Percentiles rank a stretch among this genome's conserved stretches.
Conservation (phyloP, 176 grass and related monocot species). For the Oryza rufipogon region DNA sequence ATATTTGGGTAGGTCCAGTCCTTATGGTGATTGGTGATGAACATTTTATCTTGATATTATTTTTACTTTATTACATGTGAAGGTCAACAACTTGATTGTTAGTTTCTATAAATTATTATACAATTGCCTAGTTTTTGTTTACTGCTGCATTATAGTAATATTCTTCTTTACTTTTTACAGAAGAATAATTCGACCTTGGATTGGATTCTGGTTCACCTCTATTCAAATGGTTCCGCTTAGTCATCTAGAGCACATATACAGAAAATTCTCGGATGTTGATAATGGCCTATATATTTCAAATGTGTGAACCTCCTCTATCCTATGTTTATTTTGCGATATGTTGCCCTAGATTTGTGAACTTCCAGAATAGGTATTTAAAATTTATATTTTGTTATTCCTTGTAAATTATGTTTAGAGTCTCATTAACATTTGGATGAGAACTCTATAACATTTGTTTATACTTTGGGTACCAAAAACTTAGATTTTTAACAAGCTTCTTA, state of each 20-base stretch:
- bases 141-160: background rate
- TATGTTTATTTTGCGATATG: background rate
- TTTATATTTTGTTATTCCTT: background rate
- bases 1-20: conserved; percentile 10
- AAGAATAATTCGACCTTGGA: conserved; percentile 10
- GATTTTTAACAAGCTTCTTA: background rate
- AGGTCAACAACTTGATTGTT: too few relatives aligned
- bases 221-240: background rate
- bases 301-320: background rate
- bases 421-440: background rate
- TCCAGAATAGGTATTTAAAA: background rate
- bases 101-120: too few relatives aligned
- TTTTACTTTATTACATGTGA: too few relatives aligned
- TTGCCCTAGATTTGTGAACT: background rate
- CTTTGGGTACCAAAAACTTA: background rate
- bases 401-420: background rate
- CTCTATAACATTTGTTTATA: background rate
- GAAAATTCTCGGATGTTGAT: background rate
- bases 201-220: conserved; percentile 3
- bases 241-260: background rate
- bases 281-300: conserved; percentile 10
- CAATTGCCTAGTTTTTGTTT: too few relatives aligned
- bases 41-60: too few relatives aligned
- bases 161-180: background rate
- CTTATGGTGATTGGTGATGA: too few relatives aligned